Base-by-base conservation (phyloP, 164 flowering plant species). In the Vitis amurensis region DNA sequence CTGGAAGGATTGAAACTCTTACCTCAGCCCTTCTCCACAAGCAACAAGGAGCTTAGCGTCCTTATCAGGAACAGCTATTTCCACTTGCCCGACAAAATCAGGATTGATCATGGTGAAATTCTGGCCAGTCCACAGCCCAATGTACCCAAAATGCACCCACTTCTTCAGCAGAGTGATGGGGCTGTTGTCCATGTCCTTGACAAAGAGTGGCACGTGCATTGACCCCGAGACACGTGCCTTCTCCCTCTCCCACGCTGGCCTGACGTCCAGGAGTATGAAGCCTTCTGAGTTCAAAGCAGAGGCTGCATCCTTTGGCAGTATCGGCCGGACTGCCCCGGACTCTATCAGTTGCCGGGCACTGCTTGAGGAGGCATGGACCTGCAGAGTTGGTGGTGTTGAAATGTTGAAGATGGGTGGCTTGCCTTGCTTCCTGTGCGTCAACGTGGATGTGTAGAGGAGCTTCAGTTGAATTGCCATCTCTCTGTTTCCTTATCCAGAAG, bases 111-210 rank as follows among this genome's bases (percentile, higher is more conserved):
- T 80, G 14, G 97, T 91, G 76, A 91, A 82, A 2, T 81, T 58
- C 68, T 91, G 97, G 65, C 98, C 97, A 11, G 98, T 92, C 98
- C 98, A 94, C 8, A 83, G 71, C 2, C 98, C 98, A 73, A 94
- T 89, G 78, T 94, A 94, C 1, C 97, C 98, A 59, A 94, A 87
- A 75, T 94, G 97, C 23, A 94, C 97, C 98, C 98, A 94, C 66
- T 91, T 92, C 82, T 92, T 94, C 64, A 92, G 59, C 51, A 91
- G 84, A 1, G 95, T 91, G 0, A 92, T 12, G 47, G 86, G 89
- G 14, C 91, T 70, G 47, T 76, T 80, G 61, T 92, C 97, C 17
- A n/a, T 59, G 63, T 94, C 99, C 71, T 87, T 67, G 12, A 94
- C 73, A 67, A 91, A 92, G 17, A 94, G 79, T 5, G 99, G 97